Evolutionary conservation across 495 filamentous ascomycete genomes (phyloP), one percentile per base, ranked within the genome.

Genomic region (Chaetomium tenue): DNA sequence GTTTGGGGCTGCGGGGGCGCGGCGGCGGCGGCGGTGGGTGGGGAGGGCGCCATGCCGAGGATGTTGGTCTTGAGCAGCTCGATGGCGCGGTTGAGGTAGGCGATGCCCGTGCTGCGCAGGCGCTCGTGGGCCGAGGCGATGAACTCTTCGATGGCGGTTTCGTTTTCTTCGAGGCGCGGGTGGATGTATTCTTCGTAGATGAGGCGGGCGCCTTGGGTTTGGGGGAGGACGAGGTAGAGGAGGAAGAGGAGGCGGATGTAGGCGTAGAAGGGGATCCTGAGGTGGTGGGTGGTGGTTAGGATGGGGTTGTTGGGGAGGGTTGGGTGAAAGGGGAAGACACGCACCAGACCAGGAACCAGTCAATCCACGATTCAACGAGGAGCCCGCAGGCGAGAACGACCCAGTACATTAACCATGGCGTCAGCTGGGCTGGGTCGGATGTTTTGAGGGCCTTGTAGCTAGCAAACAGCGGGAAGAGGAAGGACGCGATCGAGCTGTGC

Each of bases 391-490:
- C 88, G 54, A 97, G 82, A 33, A 96, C 91, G 52, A 96, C 91
- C 91, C 92, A 99, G 83, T 98, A 99, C 89, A 97, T 98, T 58
- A 99, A 84, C 94, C 94, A 99, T 92, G 94, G 94, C 66, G 91
- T 90, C 30, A 98, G 83, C 72, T 93, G 90, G 39, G 91, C 87
- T 18, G 93, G 93, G 76, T 97, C 90, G 50, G 89, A 89, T 23
- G 92, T 91, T 75, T 92, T 92, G 69, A 99, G 90, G 46, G 94
- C 95, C 82, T 98, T 98, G 85, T 96, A 98, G 63, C 93, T 96
- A 63, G 93, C 93, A 78, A 97, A 99, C 58, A 97, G 85, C 63
- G 94, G 94, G 78, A 99, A 93, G 75, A 97, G 84, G 73, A 97
- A 92, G 63, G 92, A 94, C 61, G 91, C 86, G 71, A 94, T 77